Conservation (phyloP, 352 stramenopile species). For the Phytophthora citrophthora region DNA sequence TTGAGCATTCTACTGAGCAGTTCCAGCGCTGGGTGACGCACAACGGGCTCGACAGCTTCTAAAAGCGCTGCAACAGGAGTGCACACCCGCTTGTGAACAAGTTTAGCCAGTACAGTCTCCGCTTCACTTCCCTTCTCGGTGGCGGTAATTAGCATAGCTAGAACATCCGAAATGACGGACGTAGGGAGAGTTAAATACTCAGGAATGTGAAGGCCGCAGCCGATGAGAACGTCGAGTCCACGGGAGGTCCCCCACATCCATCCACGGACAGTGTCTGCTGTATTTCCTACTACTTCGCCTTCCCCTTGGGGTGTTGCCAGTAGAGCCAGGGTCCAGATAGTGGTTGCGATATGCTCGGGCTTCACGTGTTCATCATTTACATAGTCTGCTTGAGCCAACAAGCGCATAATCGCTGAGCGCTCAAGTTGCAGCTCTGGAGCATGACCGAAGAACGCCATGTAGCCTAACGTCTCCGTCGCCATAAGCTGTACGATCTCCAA, state of each 20-base stretch:
- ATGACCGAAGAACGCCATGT: constrained; percentile 66
- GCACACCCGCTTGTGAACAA: constrained; percentile 50
- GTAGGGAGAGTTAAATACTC: constrained; percentile 37
- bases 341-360: constrained; percentile 37
- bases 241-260: constrained; percentile 42
- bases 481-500: constrained; percentile 61
- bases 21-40: constrained; percentile 50
- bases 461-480: constrained; percentile 66
- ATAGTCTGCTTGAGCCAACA: constrained; percentile 56
- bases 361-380: constrained; percentile 36
- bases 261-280: constrained; percentile 16
- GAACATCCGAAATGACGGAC: constrained; percentile 44
- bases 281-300: neutral
- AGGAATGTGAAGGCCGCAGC: constrained; percentile 41
- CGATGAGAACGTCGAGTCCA: constrained; percentile 46
- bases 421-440: constrained; percentile 43
- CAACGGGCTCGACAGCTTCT: constrained; percentile 58
- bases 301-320: constrained; percentile 36
- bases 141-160: constrained; percentile 46
- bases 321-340: constrained; percentile 54
- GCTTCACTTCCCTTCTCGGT: constrained; percentile 21
- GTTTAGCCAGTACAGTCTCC: constrained; percentile 20
- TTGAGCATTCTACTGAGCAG: constrained; percentile 54
- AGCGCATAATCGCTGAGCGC: constrained; percentile 33
- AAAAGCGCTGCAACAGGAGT: constrained; percentile 47